A percentile compares a stretch with the other conserved stretches of the same genome.
Conservation (phyloP, 2,329 filamentous ascomycete genomes). For the Nectriaceae sp. region DNA sequence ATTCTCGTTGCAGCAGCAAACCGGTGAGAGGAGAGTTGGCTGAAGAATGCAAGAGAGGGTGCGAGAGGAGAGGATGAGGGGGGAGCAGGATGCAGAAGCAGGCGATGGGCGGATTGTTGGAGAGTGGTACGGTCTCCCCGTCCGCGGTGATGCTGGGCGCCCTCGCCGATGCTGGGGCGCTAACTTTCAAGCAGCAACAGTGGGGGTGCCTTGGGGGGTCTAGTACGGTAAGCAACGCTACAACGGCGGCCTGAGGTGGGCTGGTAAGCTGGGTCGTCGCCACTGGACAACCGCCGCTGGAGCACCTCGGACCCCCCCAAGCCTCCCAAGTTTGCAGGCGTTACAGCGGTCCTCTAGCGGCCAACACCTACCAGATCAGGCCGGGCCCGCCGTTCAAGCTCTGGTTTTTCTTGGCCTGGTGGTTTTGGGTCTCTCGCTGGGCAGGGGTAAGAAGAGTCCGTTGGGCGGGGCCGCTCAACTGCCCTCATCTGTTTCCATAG, state of each 20-base stretch:
- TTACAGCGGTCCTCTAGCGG: background rate
- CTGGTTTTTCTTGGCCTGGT: background rate
- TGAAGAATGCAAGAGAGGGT: background rate
- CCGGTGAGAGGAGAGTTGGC: background rate
- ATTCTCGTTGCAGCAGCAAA: background rate
- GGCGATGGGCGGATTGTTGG: background rate
- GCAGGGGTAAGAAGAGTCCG: background rate
- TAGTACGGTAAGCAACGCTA: no score
- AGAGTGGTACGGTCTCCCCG: background rate
- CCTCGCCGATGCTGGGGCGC: background rate
- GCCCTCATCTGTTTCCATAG: background rate
- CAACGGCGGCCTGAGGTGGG: background rate
- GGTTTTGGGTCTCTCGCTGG: background rate
- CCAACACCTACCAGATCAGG: background rate
- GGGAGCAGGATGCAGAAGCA: slow-evolving; percentile 1
- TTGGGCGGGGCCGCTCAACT: background rate
- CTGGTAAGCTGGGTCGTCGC: no score
- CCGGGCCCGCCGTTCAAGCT: background rate
- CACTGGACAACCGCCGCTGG: no score
- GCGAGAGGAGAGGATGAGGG: background rate
- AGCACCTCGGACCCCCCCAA: no score
- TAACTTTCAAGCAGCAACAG: no score
- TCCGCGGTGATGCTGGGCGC: background rate
- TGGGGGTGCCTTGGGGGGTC: no score
- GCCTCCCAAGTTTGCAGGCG: background rate